These are phyloP conservation scores for Xylariaceae sp. DNA, from an alignment of 2,329 filamentous ascomycete genomes.

Conservation along the genomic window DNA sequence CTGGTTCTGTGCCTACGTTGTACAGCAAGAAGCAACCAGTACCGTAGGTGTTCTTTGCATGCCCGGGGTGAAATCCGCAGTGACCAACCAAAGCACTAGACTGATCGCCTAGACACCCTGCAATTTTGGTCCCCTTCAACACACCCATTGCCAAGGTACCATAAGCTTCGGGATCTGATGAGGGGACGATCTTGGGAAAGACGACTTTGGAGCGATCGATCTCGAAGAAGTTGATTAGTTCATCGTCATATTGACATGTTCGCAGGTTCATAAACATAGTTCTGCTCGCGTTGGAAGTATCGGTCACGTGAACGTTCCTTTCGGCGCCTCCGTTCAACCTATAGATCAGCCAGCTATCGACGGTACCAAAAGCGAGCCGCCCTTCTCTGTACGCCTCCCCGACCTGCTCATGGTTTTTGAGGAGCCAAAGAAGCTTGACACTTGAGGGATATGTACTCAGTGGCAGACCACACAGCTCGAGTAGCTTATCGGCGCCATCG, in stretches of 20 bases:
- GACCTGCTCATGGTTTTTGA: conserved; percentile 67
- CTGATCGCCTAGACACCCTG: conserved; percentile 84
- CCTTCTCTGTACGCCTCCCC: conserved; percentile 71
- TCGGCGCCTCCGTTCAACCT: conserved; percentile 71
- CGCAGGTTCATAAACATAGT: conserved; percentile 94
- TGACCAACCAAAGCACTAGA: conserved; percentile 83
- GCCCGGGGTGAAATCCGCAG: conserved; percentile 75
- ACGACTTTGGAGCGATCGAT: conserved; percentile 64
- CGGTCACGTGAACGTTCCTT: conserved; percentile 69
- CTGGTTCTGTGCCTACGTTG: conserved; percentile 80
- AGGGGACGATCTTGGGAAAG: conserved; percentile 79
- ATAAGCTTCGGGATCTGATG: conserved; percentile 69
- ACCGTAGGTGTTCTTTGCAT: conserved; percentile 88
- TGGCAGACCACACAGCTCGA: conserved; percentile 71
- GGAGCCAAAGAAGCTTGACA: conserved; percentile 79
- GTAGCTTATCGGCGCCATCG: conserved; percentile 64
- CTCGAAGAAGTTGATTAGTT: conserved; percentile 73
- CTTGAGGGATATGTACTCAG: conserved; percentile 86
- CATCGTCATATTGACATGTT: conserved; percentile 74
- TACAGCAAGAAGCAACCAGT: conserved; percentile 88
- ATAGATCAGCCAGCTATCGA: conserved; percentile 86
- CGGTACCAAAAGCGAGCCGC: conserved; percentile 76
- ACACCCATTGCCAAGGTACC: conserved; percentile 62
- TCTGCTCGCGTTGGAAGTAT: conserved; percentile 81
- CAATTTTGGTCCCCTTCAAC: conserved; percentile 67